Evolutionary conservation across 306 rosid species (phyloP), one percentile per base, ranked within the genome.

Genomic region (Alnus rubra): DNA sequence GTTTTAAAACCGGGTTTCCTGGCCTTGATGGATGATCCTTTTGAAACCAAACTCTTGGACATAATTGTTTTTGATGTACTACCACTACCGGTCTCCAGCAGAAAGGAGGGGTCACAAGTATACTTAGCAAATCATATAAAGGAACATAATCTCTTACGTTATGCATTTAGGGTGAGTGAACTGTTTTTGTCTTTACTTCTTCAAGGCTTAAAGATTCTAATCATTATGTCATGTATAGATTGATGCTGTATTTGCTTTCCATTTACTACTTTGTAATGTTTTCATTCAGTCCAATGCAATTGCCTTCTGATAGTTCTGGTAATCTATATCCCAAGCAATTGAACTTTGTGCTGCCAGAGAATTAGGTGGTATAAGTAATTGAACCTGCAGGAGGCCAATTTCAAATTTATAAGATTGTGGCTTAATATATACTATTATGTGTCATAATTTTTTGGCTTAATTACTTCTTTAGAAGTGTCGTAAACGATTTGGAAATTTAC

Each of bases 1-100:
- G 92, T 95, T 78, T 75, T 95, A 62, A 95, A 95, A 81, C 98
- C 99, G 77, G 99, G 99, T 64, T 95, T 95, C 81, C 85, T 95
- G 82, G 99, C 97, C 76, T 91, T 95, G 81, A 86, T 95, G 87
- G 92, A 91, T 35, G 94, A 93, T 88, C 98, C 97, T 79, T 88
- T 89, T 83, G 97, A 89, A 84, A 82, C 80, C 7, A 94, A 93
- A 71, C 99, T 97, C 18, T 80, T 93, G 75, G 99, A 95, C 78
- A 95, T 91, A 77, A 76, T 95, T 79, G 98, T 93, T 74, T 95
- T 95, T 79, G 98, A 95, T 74, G 96, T 93, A 74, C 86, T 93
- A 59, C 94, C 97, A 74, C 86, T 91, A 59, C 94, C 97, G 42
- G 72, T 89, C 75, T 90, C 93, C 15, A 89, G 84, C 86, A 87